These are phyloP conservation scores for Crucibulum laeve DNA, from an alignment of 768 basidiomycete genomes.

Conservation along the genomic window DNA sequence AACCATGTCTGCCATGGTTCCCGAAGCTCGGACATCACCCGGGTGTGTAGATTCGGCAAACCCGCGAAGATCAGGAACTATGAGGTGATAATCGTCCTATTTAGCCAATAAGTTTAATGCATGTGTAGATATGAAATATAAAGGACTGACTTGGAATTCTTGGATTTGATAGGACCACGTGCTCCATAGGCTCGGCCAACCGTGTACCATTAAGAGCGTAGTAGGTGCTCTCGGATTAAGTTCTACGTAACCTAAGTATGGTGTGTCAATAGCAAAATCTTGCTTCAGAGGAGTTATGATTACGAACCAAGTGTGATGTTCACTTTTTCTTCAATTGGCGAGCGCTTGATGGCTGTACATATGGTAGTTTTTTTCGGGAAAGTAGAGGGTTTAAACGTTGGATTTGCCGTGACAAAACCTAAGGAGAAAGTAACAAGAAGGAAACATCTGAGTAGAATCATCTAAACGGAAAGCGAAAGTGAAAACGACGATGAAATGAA, in stretches of 20 bases:
- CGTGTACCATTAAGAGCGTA: slow-evolving; percentile 67
- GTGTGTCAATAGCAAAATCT: background rate
- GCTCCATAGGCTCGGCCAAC: slow-evolving; percentile 78
- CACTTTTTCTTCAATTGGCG: slow-evolving; percentile 20
- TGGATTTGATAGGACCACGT: slow-evolving; percentile 71
- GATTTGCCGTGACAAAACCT: no score
- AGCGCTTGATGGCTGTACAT: slow-evolving; percentile 40
- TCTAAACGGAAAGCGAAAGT: no score
- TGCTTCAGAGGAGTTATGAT: background rate
- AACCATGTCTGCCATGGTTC: slow-evolving; percentile 55
- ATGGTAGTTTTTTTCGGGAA: slow-evolving; percentile 27
- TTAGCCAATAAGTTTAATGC: background rate
- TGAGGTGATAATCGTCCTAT: slow-evolving; percentile 56
- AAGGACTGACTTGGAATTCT: slow-evolving; percentile 47
- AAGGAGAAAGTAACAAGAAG: no score
- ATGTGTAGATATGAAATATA: background rate
- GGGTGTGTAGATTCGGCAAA: slow-evolving; percentile 69
- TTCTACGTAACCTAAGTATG: slow-evolving; percentile 52
- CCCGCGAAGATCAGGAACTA: slow-evolving; percentile 64
- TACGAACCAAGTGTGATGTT: slow-evolving; percentile 44
- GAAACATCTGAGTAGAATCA: no score
- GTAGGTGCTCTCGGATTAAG: slow-evolving; percentile 48
- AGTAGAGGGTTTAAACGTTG: slow-evolving; percentile 31
- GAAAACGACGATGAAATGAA: no score
- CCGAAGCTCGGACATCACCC: slow-evolving; percentile 54